Base-by-base conservation (phyloP, 176 grass and related monocot species). In the Puccinellia tenuiflora region DNA sequence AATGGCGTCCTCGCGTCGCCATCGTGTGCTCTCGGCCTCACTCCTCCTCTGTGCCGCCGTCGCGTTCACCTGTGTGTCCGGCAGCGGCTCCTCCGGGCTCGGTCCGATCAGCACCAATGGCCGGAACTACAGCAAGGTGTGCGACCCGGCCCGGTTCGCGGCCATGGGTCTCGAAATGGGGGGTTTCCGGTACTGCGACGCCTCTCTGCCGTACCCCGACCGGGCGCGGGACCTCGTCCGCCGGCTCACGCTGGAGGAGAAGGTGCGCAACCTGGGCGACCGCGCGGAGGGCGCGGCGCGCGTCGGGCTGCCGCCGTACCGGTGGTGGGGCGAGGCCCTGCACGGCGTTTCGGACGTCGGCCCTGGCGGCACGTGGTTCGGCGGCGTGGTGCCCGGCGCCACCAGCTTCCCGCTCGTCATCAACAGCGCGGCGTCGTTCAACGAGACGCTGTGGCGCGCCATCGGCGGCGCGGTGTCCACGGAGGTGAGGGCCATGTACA, bases 401-500 rank as follows among this genome's bases (percentile, higher is more conserved):
- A 92, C 86, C 68, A 86, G 86, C 90, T 89, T 92, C 83, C 90
- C 90, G 9, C 83, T 85, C 39, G 83, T 88, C 39, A 63, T 92
- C 75, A 85, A 75, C 86, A 79, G 48, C 86, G 86, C 79, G 1
- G 86, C 90, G 0, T 5, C 90, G 18, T 80, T 92, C 83, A 89
- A 89, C 83, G 83, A 89, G 86, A 47, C 90, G 40, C 80, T 92
- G 79, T 92, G 90, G 90, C 79, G 75, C 13, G 75, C 18, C 78
- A 45, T 92, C 9, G 90, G 83, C 59, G 68, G 17, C 65, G 84
- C 3, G 0, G 76, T 85, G 55, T 88, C 88, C 0, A 91, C 86
- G 1, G 92, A 94, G 79, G 60, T 88, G 22, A 46, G 92, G 66
- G 88, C 88, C n/a, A 94, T 94, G 92, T 88, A 91, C 84, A 94